Evolutionary conservation across 202 grass and related monocot species (phyloP), one percentile per base, ranked within the genome.

Genomic region (Panicum virgatum): DNA sequence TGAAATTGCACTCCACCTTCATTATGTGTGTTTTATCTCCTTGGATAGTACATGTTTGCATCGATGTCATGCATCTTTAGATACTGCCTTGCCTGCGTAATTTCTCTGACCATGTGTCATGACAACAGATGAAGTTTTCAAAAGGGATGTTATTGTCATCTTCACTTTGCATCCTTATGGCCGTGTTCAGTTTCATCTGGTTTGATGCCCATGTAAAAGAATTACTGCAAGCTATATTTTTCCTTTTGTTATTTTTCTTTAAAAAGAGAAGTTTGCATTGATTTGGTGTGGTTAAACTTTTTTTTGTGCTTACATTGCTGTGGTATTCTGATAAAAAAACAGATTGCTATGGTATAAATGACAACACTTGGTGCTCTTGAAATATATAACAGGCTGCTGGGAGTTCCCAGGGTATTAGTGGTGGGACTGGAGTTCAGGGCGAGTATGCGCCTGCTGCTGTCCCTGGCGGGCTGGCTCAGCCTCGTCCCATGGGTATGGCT

Each of bases 361-460:
- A 46, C 58, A 64, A 90, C 16, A 16, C 39, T 10, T 62, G 40
- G 43, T 79, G 27, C 81, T 84, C 58, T 32, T 89, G 46, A 11
- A 79, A 73, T 72, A 5, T 78, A 52, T 79, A 62, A 76, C 87
- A 98, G 96, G 88, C 84, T 80, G 86, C 80, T 80, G 86, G 69
- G 80, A 92, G 79, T 80, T 88, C 90, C 29, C 92, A 95, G 83
- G 92, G 90, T 57, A 88, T 89, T 82, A 85, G 72, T 61, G 62
- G 89, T 18, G 86, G 66, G 23, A 46, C 71, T 0, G 86, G 87
- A 81, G 56, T 86, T 79, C 92, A 95, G 81, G 96, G 92, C 25
- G 90, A 93, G 62, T 98, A 98, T 86, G 96, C 89, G 0, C 92
- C 96, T 7, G 76, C 96, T 22, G 81, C 86, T 0, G 69, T 89